A percentile compares a stretch with the other conserved stretches of the same genome.
These are phyloP conservation scores for Globisporangium spiculum DNA, from an alignment of 352 stramenopile genomes.

Conservation along the genomic window DNA sequence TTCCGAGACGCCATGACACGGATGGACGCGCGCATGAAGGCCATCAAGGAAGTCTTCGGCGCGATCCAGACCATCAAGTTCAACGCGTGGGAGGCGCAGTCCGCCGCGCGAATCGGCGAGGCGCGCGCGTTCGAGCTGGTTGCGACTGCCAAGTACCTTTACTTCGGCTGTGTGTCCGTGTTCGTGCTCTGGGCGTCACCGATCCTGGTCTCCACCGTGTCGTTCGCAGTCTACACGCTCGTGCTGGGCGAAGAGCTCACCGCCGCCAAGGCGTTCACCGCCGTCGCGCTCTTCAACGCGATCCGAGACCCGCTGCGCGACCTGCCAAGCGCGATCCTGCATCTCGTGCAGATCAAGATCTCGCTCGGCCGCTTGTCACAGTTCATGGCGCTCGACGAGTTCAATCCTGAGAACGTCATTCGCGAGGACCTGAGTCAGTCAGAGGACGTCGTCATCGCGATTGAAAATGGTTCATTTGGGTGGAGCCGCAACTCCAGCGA, in stretches of 20 bases:
- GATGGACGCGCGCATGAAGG: constrained; percentile 89
- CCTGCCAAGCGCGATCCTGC: constrained; percentile 30
- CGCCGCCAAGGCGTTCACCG: constrained; percentile 44
- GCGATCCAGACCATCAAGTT: constrained; percentile 96
- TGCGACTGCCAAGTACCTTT: constrained; percentile 48
- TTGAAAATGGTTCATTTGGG: background rate
- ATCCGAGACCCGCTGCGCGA: constrained; percentile 36
- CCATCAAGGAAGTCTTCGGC: constrained; percentile 88
- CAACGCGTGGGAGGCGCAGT: constrained; percentile 23
- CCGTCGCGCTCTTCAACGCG: constrained; percentile 43
- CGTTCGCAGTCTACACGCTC: constrained; percentile 42
- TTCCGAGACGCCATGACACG: constrained; percentile 78
- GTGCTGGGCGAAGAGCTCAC: constrained; percentile 34
- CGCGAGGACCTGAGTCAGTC: background rate
- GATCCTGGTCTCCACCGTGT: constrained; percentile 34
- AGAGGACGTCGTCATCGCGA: background rate
- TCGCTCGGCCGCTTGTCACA: constrained; percentile 31
- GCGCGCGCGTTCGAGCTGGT: constrained; percentile 24
- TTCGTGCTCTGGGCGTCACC: constrained; percentile 48
- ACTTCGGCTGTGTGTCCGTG: constrained; percentile 51
- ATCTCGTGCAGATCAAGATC: constrained; percentile 36
- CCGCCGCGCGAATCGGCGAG: background rate
- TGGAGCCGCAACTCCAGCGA: background rate
- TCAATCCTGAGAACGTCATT: background rate
- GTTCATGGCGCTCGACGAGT: constrained; percentile 23